Base-by-base conservation (phyloP, 2,329 filamentous ascomycete species). In the Dichotomopilus funicola region DNA sequence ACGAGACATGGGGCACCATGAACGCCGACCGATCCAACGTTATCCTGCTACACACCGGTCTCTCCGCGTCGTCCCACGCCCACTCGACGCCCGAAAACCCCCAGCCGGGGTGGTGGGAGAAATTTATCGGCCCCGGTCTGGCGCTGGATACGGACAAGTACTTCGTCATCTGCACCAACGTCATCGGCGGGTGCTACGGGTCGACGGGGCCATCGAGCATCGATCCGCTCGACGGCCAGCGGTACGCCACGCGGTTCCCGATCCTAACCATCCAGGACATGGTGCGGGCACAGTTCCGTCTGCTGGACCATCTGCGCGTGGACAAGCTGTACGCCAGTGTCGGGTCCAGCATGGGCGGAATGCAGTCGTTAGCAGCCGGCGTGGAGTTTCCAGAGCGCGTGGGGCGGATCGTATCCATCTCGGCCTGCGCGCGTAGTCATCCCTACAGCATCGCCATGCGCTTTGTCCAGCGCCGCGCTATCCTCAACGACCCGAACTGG, bases 401-500 rank as follows among this genome's bases (percentile, higher is more conserved):
- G 2, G 84, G 84, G 41, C 85, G 87, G 62, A 82, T 99, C 60
- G 89, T 91, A 40, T 92, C 86, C 65, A 94, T 97, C 67, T 95
- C 88, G 66, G 94, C 92, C 10, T 99, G 94, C 70, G 94, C 92
- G 0, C 80, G 94, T 61, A 95, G 88, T 64, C 94, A 99, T 69
- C 94, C 94, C 0, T 99, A 99, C 75, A 95, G 91, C 71, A 96
- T 99, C 69, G 94, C 94, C 37, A 96, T 99, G 92, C 85, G 94
- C 53, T 94, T 99, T 72, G 96, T 92, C 0, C 94, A 99, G 72
- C 85, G 94, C 34, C 94, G 97, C 74, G 94, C 96, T 1, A 80
- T 99, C 48, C 97, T 99, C 91, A 96, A 96, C 87, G 94, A 99
- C 66, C 91, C 91, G 2, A 91, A 95, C 66, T 99, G 94, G 94